Evolutionary conservation across 306 rosid genomes (phyloP).

Genomic region (Cicer arietinum): DNA sequence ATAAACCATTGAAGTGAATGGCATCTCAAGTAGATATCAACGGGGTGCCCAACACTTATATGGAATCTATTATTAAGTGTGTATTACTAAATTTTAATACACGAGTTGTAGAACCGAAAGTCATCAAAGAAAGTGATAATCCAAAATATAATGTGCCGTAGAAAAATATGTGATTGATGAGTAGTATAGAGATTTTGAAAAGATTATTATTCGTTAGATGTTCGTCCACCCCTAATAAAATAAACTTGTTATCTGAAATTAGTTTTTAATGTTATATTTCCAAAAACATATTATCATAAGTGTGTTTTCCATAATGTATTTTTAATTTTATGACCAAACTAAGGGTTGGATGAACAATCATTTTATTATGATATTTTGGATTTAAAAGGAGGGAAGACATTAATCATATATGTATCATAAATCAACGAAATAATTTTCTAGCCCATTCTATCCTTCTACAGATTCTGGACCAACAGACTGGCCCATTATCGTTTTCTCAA

Average conservation of each 20-base stretch:
- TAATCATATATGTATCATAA: neutral
- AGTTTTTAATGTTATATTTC: too few species aligned
- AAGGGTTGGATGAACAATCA: too few species aligned
- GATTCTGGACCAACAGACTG: neutral
- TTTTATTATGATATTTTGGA: neutral
- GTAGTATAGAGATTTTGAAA: neutral
- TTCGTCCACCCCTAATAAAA: too few species aligned
- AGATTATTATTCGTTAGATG: neutral
- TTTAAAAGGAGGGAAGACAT: neutral
- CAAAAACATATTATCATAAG: too few species aligned
- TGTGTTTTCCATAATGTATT: too few species aligned
- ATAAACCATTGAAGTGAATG: neutral
- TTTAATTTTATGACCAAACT: too few species aligned
- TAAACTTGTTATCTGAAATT: too few species aligned
- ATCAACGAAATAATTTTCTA: neutral
- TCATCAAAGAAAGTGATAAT: conserved; percentile 31
- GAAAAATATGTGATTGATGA: neutral
- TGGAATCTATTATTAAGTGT: neutral
- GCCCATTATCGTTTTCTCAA: neutral
- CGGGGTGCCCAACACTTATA: neutral
- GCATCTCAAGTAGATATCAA: conserved; percentile 1
- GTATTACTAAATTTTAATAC: neutral
- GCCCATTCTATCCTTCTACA: neutral
- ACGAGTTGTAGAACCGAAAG: conserved; percentile 12
- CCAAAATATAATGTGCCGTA: too few species aligned